Evolutionary conservation across 768 basidiomycete genomes (phyloP), one percentile per base, ranked within the genome.

Genomic region (Tremella fuciformis): DNA sequence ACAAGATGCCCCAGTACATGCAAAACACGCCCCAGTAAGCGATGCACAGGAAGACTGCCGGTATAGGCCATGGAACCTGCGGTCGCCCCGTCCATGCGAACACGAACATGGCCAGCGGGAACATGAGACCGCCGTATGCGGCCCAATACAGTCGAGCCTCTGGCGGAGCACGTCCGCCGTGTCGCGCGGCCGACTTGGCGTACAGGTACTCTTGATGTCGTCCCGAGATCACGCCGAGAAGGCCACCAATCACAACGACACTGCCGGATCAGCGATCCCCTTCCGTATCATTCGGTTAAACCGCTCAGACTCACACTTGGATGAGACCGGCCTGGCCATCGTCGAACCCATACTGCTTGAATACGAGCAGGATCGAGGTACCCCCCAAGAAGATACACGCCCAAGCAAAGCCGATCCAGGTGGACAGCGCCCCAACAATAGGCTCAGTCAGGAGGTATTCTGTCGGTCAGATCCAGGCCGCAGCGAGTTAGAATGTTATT

Each of bases 321-420:
- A 72, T 56, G 15, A 60, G 59, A 0, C 69, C 71, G 6, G 62
- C 55, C 48, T 66, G 58, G 13, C 69, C 74, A 8, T 55, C 46
- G 16, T 66, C 60, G 51, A 69, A 73, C 19, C 74, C 74, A 55
- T 71, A 76, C 16, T 62, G 46, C 15, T 47, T 42, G 49, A 68
- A 74, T 2, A 73, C 63, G 13, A 73, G 56, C 6, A 63, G 44
- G 18, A 59, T 53, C 13, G 66, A 64, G 16, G 64, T 66, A 4
- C 65, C 66, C 25, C 66, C 65, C 8, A 76, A 54, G 63, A 74
- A 76, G 48, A 76, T 57, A 49, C 57, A 62, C 0, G 73, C 64
- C 75, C 75, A 76, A 29, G 67, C 65, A 51, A 76, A 73, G 1
- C 69, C 75, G 16, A 76, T 72, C 75, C 75, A 76, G 11, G 64